phyloP scores from a whole-genome alignment of 2,329 filamentous ascomycete genomes.

The Podosphaera fusca region DNA sequence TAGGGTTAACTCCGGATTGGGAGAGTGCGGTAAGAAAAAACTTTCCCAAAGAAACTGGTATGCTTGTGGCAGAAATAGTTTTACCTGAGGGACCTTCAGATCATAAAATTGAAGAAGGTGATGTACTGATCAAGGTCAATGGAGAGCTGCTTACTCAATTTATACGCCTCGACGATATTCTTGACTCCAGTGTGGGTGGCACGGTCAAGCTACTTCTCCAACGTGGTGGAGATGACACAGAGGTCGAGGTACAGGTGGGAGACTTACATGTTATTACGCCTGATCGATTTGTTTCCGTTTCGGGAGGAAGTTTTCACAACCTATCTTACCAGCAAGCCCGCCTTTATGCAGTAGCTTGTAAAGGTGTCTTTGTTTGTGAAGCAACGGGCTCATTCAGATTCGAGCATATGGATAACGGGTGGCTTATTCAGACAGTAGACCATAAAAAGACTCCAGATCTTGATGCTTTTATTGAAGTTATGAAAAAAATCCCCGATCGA shows the following conservation, averaged over 20 bases:
- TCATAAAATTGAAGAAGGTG: slow-evolving; percentile 74
- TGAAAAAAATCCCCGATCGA: slow-evolving; percentile 63
- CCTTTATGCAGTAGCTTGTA: slow-evolving; percentile 74
- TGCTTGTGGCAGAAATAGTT: slow-evolving; percentile 91
- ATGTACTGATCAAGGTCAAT: slow-evolving; percentile 83
- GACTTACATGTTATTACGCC: slow-evolving; percentile 89
- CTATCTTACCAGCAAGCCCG: slow-evolving; percentile 96
- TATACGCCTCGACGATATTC: slow-evolving; percentile 68
- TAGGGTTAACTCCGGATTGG: slow-evolving; percentile 67
- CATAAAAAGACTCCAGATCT: slow-evolving; percentile 79
- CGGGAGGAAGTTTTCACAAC: slow-evolving; percentile 85
- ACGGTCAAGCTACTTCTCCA: slow-evolving; percentile 66
- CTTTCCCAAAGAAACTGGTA: slow-evolving; percentile 84
- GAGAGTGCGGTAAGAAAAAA: slow-evolving; percentile 62
- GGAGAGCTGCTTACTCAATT: slow-evolving; percentile 85
- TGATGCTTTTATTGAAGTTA: slow-evolving; percentile 71
- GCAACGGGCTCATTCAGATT: slow-evolving; percentile 87
- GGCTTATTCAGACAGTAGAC: slow-evolving; percentile 81
- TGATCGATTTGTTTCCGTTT: slow-evolving; percentile 83
- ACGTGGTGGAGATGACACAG: slow-evolving; percentile 66
- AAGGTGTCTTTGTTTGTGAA: slow-evolving; percentile 88
- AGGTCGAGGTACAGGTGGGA: slow-evolving; percentile 64
- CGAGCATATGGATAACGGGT: slow-evolving; percentile 73
- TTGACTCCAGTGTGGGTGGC: slow-evolving; percentile 67
- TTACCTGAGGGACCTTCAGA: slow-evolving; percentile 77